Percentiles rank a stretch among this genome's conserved stretches.
Evolutionary conservation across 2,329 filamentous ascomycete species (phyloP).

Genomic region (Monosporascus sp.): DNA sequence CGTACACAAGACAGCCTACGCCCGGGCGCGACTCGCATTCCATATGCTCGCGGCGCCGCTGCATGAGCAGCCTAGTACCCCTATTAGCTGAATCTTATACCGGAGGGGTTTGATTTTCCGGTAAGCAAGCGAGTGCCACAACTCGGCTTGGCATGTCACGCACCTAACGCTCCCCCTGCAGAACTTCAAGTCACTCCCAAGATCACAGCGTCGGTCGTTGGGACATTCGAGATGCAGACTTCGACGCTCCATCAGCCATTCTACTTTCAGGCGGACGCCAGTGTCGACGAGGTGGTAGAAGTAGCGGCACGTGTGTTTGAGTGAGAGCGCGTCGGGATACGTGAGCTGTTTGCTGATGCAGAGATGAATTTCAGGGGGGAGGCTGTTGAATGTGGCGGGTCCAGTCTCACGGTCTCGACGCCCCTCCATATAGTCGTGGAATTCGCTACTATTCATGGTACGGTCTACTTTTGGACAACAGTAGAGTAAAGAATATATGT

Average conservation of each 20-base stretch:
- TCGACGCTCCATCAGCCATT: constrained; percentile 62
- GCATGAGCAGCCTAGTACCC: constrained; percentile 47
- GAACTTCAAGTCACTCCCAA: constrained; percentile 55
- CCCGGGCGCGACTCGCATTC: constrained; percentile 55
- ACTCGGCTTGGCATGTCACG: constrained; percentile 13
- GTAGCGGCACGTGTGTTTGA: constrained; percentile 61
- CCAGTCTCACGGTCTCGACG: background rate
- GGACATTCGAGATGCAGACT: constrained; percentile 61
- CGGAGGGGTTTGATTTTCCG: too few species aligned
- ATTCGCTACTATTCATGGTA: too few species aligned
- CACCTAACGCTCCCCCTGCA: constrained; percentile 55
- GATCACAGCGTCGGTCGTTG: constrained; percentile 49
- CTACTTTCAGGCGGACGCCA: constrained; percentile 58
- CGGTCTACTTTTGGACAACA: background rate
- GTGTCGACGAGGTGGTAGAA: constrained; percentile 63
- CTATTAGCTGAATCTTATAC: too few species aligned
- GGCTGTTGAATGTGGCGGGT: constrained; percentile 34
- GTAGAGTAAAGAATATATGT: too few species aligned
- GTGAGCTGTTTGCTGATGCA: constrained; percentile 54
- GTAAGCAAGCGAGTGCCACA: too few species aligned
- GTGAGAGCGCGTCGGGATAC: constrained; percentile 65
- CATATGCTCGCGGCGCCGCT: constrained; percentile 51
- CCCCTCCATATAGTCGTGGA: background rate
- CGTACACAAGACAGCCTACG: constrained; percentile 50
- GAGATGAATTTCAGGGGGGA: constrained; percentile 64